Conservation (phyloP, 139 green algal genomes). For the Auxenochlorella pyrenoidosa region DNA sequence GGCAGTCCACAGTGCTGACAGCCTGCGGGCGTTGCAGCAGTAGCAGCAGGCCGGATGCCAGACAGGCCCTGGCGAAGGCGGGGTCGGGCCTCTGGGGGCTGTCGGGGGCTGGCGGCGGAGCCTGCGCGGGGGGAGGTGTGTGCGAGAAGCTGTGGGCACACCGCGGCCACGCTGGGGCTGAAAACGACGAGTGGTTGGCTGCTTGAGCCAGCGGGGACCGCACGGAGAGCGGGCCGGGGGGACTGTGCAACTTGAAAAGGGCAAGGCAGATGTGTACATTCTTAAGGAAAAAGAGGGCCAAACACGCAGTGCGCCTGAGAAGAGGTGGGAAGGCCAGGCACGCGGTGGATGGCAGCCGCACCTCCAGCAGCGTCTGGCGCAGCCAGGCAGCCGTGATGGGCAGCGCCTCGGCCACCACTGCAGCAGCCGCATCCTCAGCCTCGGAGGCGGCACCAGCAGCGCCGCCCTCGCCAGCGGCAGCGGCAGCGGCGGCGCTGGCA, state of each 20-base stretch:
- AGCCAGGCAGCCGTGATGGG: constrained; percentile 15
- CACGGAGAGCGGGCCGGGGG: no score
- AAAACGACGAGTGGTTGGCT: no score
- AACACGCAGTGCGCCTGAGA: no score
- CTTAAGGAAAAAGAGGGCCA: no score
- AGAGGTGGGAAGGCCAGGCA: not conserved
- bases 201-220: no score
- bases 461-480: not conserved
- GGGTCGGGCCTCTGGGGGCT: not conserved
- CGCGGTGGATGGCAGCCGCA: not conserved
- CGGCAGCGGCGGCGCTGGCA: not conserved
- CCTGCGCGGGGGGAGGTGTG: not conserved
- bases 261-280: no score
- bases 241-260: no score
- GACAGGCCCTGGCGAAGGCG: not conserved
- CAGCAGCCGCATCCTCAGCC: no score
- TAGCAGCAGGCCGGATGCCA: constrained; percentile 26
- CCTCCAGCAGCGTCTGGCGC: constrained; percentile 1
- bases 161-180: no score
- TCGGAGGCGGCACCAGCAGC: not conserved
- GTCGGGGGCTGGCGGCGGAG: not conserved
- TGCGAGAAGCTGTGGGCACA: no score
- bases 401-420: not conserved
- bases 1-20: constrained; percentile 18
- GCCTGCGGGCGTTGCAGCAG: constrained; percentile 30